A percentile compares a stretch with the other conserved stretches of the same genome.
These are phyloP conservation scores for Kokia cookei DNA, from an alignment of 441 rosid species.

Conservation along the genomic window DNA sequence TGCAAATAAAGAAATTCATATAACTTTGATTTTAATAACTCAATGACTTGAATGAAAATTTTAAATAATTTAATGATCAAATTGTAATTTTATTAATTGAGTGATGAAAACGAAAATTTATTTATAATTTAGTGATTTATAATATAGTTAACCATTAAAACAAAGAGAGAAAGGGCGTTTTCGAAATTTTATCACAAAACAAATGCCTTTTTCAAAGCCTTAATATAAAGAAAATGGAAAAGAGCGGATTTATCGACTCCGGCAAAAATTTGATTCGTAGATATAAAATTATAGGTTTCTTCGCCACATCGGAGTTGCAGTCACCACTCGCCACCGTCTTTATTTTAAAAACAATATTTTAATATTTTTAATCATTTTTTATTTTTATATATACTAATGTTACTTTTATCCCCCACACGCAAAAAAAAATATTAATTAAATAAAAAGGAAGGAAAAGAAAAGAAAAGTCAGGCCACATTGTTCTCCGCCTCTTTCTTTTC, in stretches of 20 bases:
- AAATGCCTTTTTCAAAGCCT: neutral
- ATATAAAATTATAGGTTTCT: neutral
- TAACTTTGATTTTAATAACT: no score
- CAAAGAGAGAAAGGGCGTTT: neutral
- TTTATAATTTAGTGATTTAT: rapidly evolving
- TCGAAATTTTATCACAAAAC: neutral
- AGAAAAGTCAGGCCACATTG: neutral
- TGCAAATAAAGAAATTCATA: no score
- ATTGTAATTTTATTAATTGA: no score
- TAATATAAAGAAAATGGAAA: neutral
- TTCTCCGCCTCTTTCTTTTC: neutral
- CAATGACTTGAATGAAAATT: no score
- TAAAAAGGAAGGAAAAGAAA: neutral
- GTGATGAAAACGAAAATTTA: no score
- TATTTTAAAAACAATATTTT: neutral
- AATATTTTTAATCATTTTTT: neutral
- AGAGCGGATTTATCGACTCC: slow-evolving; percentile 6
- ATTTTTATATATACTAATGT: neutral
- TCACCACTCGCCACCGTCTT: neutral
- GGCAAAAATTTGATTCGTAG: slow-evolving; percentile 6
- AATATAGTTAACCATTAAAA: no score
- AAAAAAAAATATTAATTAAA: neutral
- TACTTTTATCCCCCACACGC: neutral
- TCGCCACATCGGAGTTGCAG: slow-evolving; percentile 26
- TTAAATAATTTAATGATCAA: no score